Evolutionary conservation across 83 land plant genomes (phyloP), one percentile per base, ranked within the genome.

Genomic region (Thuja plicata): DNA sequence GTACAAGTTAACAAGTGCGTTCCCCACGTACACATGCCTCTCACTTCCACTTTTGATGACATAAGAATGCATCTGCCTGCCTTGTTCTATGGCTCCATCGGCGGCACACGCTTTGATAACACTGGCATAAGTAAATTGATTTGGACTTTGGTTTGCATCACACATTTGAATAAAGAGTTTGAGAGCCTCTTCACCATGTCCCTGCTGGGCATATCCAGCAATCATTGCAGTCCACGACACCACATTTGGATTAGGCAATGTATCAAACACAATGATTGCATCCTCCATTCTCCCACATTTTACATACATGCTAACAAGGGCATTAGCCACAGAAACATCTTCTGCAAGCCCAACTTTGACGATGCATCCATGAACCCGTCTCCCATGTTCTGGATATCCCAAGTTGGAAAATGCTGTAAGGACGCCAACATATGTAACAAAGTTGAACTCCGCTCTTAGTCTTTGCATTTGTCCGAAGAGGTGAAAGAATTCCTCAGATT

Each of bases 221-320:
- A 81, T 81, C 84, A 81, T 81, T 43, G 50, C 50, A 81, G 84
- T 81, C 84, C 84, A 81, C 46, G 84, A 81, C 43, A 81, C 84
- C 30, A 81, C 10, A 37, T 81, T 81, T 81, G 50, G 50, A 81
- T 81, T 45, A 43, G 50, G 84, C 84, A 43, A 43, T 43, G 15
- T 45, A 27, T 81, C 50, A 81, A 81, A 81, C 84, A 81, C 50
- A 24, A 24, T 24, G 46, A 9, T 24, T 12, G 84, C 84, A n/a
- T 81, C 84, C 32, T 81, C 84, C 46, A 81, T n/a, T 24, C 30
- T 81, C 16, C 32, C 84, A 81, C 84, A 81, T 24, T 81, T 81
- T 11, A 43, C 32, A 81, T 41, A 81, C 84, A 81, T 81, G 30
- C 50, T 43, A 81, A 43, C 50, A 43, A 81, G 84, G 2, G 84